Conservation (phyloP, 2,329 filamentous ascomycete species). For the Claviceps monticola region DNA sequence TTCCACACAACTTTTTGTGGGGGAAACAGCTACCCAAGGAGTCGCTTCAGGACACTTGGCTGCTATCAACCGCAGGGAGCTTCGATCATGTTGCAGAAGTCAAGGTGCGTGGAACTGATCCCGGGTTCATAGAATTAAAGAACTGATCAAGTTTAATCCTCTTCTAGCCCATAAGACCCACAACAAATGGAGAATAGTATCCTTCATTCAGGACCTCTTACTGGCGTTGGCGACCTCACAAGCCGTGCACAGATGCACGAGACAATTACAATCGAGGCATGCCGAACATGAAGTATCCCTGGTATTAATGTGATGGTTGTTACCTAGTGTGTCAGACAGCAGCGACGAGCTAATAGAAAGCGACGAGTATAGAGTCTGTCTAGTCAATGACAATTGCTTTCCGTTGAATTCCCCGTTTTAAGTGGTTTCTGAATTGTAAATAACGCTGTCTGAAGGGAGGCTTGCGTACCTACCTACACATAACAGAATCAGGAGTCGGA, state of each 20-base stretch:
- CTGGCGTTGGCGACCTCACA: slow-evolving; percentile 19
- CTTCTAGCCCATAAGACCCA: slow-evolving; percentile 25
- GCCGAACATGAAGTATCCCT: background rate
- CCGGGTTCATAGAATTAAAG: background rate
- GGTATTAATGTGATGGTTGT: background rate
- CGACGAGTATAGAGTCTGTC: background rate
- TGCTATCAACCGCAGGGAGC: slow-evolving; percentile 31
- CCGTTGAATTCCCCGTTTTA: background rate
- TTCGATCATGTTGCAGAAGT: slow-evolving; percentile 35
- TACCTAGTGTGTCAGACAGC: background rate
- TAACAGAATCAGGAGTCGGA: background rate
- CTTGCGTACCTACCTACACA: background rate
- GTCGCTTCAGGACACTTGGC: slow-evolving; percentile 25
- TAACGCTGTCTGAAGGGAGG: background rate
- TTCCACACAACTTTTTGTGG: slow-evolving; percentile 49
- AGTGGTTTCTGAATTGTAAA: background rate
- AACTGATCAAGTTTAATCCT: background rate
- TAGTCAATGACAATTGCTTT: background rate
- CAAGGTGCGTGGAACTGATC: slow-evolving; percentile 16
- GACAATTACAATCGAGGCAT: background rate
- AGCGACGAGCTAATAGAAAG: background rate
- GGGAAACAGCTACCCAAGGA: slow-evolving; percentile 22
- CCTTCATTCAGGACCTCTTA: slow-evolving; percentile 16
- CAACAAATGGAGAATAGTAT: slow-evolving; percentile 28
- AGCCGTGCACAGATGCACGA: background rate